phyloP scores from a whole-genome alignment of 2,329 filamentous ascomycete genomes.

The Rhytidhysteron rufulum region DNA sequence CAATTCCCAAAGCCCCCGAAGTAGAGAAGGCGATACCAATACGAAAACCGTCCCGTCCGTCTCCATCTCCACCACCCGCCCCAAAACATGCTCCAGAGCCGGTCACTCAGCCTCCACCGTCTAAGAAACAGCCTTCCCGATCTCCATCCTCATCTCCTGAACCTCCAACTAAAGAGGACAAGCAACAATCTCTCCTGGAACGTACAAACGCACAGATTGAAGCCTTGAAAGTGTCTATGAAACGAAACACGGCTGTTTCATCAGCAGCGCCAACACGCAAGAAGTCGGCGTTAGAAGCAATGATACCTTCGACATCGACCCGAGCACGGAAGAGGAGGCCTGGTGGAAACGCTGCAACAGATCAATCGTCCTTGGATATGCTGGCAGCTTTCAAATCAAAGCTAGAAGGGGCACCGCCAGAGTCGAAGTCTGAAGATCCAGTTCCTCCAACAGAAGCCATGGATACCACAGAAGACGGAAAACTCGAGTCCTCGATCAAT shows the following conservation, averaged over 20 bases:
- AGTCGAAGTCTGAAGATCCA: constrained; percentile 1
- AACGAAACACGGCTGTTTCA: constrained; percentile 49
- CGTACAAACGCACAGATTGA: constrained; percentile 76
- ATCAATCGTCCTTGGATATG: constrained; percentile 57
- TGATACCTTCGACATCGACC: constrained; percentile 70
- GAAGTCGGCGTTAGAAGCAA: constrained; percentile 63
- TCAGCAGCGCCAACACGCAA: constrained; percentile 40
- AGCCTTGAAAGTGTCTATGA: constrained; percentile 77
- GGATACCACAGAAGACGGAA: constrained; percentile 21
- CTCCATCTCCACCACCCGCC: constrained; percentile 21
- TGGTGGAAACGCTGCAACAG: constrained; percentile 54
- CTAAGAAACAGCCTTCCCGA: constrained; percentile 10
- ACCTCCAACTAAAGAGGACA: constrained; percentile 36
- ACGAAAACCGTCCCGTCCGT: constrained; percentile 23
- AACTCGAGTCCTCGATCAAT: constrained; percentile 4
- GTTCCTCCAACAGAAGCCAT: constrained; percentile 32
- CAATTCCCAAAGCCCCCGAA: constrained; percentile 15
- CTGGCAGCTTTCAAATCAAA: constrained; percentile 78
- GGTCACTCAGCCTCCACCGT: constrained; percentile 10
- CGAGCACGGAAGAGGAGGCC: constrained; percentile 67
- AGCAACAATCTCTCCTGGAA: constrained; percentile 51
- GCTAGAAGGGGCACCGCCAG: constrained; percentile 47
- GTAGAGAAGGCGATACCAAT: constrained; percentile 27
- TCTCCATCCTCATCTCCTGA: constrained; percentile 29
- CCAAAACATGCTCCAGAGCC: constrained; percentile 16